phyloP scores from a whole-genome alignment of 768 basidiomycete species.

The Mycena galericulata region DNA sequence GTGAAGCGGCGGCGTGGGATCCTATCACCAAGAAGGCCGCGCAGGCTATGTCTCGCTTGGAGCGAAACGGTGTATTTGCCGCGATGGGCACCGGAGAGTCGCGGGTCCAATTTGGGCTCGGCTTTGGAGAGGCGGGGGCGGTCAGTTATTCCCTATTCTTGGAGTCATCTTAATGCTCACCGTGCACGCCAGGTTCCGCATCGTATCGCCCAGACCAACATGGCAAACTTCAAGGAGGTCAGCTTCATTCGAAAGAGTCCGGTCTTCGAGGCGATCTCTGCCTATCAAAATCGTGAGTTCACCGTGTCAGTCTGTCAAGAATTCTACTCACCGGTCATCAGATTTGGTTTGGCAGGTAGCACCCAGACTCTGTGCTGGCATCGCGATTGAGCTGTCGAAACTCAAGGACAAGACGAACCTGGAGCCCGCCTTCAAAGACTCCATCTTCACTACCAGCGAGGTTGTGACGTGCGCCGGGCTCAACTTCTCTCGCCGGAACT shows the following conservation, averaged over 20 bases:
- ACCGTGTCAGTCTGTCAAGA: too few relatives aligned
- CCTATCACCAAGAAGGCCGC: too few relatives aligned
- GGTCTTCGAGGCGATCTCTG: not conserved
- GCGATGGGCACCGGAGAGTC: not conserved
- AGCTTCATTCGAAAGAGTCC: not conserved
- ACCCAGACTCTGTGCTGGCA: not conserved
- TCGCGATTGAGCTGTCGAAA: not conserved
- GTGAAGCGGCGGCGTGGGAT: not conserved
- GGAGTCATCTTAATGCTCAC: not conserved
- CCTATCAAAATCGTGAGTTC: constrained; percentile 3
- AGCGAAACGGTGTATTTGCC: not conserved
- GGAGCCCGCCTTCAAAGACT: not conserved
- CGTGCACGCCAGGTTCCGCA: not conserved
- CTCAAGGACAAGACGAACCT: not conserved
- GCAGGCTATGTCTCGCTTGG: not conserved
- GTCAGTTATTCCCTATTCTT: not conserved
- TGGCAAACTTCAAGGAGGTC: not conserved
- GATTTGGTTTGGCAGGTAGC: not conserved
- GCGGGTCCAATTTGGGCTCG: not conserved
- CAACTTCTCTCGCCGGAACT: not conserved
- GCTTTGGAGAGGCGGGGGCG: not conserved
- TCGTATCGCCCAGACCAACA: too few relatives aligned
- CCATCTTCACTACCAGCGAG: constrained; percentile 1
- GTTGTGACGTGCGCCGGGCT: not conserved
- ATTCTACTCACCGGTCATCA: not conserved